Base-by-base conservation (phyloP, 495 filamentous ascomycete species). In the Neurospora sp. region DNA sequence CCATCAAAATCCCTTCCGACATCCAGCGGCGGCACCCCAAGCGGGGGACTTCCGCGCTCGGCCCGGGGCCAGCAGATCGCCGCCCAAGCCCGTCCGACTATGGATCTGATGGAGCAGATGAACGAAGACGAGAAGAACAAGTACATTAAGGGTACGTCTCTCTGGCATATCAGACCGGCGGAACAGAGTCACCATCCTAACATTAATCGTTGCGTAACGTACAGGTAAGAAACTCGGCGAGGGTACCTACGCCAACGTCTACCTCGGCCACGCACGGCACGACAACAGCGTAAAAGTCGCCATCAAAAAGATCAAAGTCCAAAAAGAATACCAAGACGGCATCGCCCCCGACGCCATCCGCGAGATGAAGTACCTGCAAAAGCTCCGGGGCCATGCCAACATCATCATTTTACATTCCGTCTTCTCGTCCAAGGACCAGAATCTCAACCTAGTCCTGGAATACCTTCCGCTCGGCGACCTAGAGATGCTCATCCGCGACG, bases 281-380 rank as follows among this genome's bases (percentile, higher is more conserved):
- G 89, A 94, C 75, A 38, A 38, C 37, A 1, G 0, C 0, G 37
- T 86, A 11, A 85, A 88, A 35, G 92, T 99, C 66, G 96, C 96
- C 72, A 98, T 99, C 81, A 99, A 99, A 79, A 98, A 98, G 84
- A 97, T 99, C 85, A 98, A 98, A 81, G 87, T 97, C 77, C 93
- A 94, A 78, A 88, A 90, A 16, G 93, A 97, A 78, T 88, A 87
- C 78, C 84, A 81, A 1, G 94, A 97, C 79, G 96, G 96, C 72
- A 88, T 99, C 76, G 89, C 92, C 16, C 93, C 94, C 85, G 96
- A 99, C 82, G 93, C 95, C 18, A 91, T 98, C 75, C 93, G 96
- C 73, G 96, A 99, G 84, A 89, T 98, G 78, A 96, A 96, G 79
- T 92, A 92, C 81, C 87, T 99, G 10, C 94, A 96, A 79, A 96